Conservation (phyloP, 1,284 basidiomycete genomes). For the Earliella scabrosa region DNA sequence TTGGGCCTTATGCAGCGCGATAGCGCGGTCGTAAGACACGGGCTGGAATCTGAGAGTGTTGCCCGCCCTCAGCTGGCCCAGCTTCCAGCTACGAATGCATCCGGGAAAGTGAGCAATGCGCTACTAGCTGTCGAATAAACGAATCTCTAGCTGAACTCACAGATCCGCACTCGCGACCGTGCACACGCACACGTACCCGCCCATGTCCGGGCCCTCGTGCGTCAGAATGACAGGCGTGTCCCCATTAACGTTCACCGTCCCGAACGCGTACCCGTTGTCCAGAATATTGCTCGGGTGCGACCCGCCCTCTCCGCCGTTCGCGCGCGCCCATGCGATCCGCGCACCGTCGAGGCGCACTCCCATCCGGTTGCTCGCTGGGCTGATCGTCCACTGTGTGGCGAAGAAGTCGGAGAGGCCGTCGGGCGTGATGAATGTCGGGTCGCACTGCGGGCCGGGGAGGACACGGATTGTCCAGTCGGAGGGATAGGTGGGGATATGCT, state of each 20-base stretch:
- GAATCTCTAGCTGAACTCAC: too few relatives aligned
- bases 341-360: conserved; percentile 54
- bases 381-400: conserved; percentile 53
- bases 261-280: conserved; percentile 68
- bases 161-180: conserved; percentile 55
- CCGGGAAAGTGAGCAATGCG: too few relatives aligned
- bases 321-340: conserved; percentile 62
- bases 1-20: conserved; percentile 19
- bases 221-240: conserved; percentile 74
- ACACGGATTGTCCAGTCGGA: conserved; percentile 57
- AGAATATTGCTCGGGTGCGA: conserved; percentile 76
- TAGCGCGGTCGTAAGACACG: conserved; percentile 43
- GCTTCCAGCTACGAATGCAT: conserved; percentile 70
- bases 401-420: conserved; percentile 55
- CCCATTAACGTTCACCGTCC: conserved; percentile 69
- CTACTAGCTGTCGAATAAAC: too few relatives aligned
- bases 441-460: conserved; percentile 68
- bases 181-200: conserved; percentile 62
- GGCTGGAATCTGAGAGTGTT: conserved; percentile 53
- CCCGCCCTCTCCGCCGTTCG: conserved; percentile 71
- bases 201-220: conserved; percentile 69
- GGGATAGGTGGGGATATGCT: conserved; percentile 50
- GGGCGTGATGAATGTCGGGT: conserved; percentile 56
- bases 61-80: conserved; percentile 64
- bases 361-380: conserved; percentile 63